These are phyloP conservation scores for Lipomyces starkeyi DNA, from an alignment of 805 yeast genomes.

Conservation along the genomic window DNA sequence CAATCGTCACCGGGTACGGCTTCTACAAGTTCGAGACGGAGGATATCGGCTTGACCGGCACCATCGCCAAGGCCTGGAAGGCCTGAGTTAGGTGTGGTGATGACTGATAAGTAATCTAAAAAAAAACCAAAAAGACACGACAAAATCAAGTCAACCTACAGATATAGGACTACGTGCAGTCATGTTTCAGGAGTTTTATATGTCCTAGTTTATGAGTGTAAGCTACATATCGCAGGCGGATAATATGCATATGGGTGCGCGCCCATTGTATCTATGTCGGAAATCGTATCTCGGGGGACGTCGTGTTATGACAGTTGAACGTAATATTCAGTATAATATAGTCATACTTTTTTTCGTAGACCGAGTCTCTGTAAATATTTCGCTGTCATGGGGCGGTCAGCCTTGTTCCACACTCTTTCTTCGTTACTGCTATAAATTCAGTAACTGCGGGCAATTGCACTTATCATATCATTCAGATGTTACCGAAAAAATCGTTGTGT, in stretches of 20 bases:
- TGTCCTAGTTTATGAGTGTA: neutral
- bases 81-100: conserved; percentile 46
- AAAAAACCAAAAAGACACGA: neutral
- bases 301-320: neutral
- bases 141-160: neutral
- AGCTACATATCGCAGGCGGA: neutral
- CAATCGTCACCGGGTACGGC: conserved; percentile 75
- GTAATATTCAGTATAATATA: no score
- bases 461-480: no score
- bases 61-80: conserved; percentile 68
- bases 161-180: neutral
- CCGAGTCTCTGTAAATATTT: neutral
- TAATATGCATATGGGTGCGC: neutral
- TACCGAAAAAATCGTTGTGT: no score
- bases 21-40: conserved; percentile 76
- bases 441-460: no score
- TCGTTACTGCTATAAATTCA: no score
- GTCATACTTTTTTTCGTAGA: neutral
- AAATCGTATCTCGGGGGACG: neutral
- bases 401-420: no score
- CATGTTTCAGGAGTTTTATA: neutral
- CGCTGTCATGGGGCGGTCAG: no score
- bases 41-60: conserved; percentile 75
- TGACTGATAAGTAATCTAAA: neutral
- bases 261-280: neutral